Conservation (phyloP, 2,329 filamentous ascomycete species). For the Harringtonia aguacate region DNA sequence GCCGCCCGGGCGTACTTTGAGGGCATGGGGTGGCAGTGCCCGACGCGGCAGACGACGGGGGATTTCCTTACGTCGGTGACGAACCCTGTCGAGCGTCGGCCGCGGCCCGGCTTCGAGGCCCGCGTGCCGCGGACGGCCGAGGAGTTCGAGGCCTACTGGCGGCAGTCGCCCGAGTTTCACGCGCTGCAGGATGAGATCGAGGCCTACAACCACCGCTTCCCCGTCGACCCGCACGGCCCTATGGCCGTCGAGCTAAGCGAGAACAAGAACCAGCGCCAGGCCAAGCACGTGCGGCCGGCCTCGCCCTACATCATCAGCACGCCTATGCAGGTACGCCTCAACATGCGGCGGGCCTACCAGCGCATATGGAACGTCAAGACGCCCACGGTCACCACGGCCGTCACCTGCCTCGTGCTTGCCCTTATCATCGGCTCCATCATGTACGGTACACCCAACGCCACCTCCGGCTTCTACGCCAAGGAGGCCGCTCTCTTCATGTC, state of each 20-base stretch:
- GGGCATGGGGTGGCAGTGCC: constrained; percentile 55
- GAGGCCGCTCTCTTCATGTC: constrained; percentile 79
- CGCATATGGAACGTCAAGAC: constrained; percentile 65
- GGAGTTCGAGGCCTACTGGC: constrained; percentile 50
- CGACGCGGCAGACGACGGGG: constrained; percentile 54
- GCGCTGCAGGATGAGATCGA: constrained; percentile 41
- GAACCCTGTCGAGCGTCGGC: constrained; percentile 41
- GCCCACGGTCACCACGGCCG: constrained; percentile 66
- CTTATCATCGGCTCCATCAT: constrained; percentile 9
- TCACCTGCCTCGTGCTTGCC: constrained; percentile 58
- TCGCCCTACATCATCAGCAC: constrained; percentile 54
- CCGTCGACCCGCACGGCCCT: constrained; percentile 23
- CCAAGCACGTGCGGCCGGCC: constrained; percentile 38
- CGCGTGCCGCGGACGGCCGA: constrained; percentile 47
- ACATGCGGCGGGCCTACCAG: constrained; percentile 64
- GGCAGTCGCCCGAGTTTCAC: constrained; percentile 38
- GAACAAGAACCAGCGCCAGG: constrained; percentile 36
- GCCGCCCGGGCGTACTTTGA: constrained; percentile 55
- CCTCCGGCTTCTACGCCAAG: constrained; percentile 40
- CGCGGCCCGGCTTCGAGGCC: constrained; percentile 43
- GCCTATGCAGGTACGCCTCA: constrained; percentile 33
- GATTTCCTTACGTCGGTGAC: constrained; percentile 66
- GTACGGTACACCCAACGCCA: constrained; percentile 10
- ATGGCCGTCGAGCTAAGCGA: constrained; percentile 32
- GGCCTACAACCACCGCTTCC: constrained; percentile 41